These are phyloP conservation scores for Microdochium bolleyi DNA, from an alignment of 2,329 filamentous ascomycete species.

Conservation along the genomic window DNA sequence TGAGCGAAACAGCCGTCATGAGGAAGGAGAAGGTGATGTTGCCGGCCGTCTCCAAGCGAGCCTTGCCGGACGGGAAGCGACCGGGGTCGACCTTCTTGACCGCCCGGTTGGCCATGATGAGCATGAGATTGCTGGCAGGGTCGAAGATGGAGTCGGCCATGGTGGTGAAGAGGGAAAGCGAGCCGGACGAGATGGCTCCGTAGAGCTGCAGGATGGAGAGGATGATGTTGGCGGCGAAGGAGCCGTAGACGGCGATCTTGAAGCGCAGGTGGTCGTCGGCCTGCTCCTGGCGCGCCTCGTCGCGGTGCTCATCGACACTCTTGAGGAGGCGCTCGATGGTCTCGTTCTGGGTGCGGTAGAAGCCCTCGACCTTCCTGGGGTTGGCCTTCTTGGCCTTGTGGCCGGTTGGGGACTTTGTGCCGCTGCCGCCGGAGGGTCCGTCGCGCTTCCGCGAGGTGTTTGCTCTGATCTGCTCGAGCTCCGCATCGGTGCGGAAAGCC, in stretches of 20 bases:
- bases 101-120: conserved; percentile 81
- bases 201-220: conserved; percentile 81
- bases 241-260: conserved; percentile 57
- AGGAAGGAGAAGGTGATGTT: conserved; percentile 96
- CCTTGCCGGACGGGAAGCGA: conserved; percentile 86
- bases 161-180: conserved; percentile 93
- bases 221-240: conserved; percentile 72
- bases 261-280: conserved; percentile 74
- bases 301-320: conserved; percentile 83
- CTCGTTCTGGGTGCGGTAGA: conserved; percentile 88
- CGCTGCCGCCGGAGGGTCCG: conserved; percentile 26
- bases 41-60: conserved; percentile 87
- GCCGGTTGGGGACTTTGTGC: conserved; percentile 11
- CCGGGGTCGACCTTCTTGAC: conserved; percentile 79
- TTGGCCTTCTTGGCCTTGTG: conserved; percentile 10
- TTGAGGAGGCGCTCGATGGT: conserved; percentile 89
- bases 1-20: conserved; percentile 86
- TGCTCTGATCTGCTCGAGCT: conserved; percentile 70
- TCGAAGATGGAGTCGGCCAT: conserved; percentile 96
- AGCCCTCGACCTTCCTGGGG: conserved; percentile 59
- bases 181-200: conserved; percentile 76
- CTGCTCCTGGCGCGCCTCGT: conserved; percentile 71
- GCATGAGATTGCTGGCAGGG: conserved; percentile 77
- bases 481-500: conserved; percentile 67
- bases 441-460: conserved; percentile 73